These are phyloP conservation scores for Candolleomyces eurysporus DNA, from an alignment of 768 basidiomycete species.

Conservation along the genomic window DNA sequence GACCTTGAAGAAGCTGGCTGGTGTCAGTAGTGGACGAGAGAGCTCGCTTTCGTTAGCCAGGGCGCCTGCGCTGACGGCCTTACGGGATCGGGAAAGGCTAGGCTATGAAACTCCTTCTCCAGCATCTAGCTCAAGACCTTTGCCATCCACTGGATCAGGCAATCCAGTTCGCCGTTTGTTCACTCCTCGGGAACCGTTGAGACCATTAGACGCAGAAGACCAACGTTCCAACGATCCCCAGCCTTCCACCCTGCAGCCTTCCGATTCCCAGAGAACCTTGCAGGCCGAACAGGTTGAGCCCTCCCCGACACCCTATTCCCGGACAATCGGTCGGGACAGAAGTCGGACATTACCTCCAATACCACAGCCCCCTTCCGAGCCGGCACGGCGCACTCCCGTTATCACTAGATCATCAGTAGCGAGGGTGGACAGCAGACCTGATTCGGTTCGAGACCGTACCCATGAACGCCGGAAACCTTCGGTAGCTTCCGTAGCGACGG, in stretches of 20 bases:
- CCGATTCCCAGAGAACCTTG: conserved; percentile 42
- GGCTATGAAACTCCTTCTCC: conserved; percentile 22
- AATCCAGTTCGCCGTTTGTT: conserved; percentile 47
- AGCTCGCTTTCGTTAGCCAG: conserved; percentile 1
- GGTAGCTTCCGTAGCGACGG: conserved; percentile 34
- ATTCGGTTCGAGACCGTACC: conserved; percentile 9
- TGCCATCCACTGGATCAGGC: conserved; percentile 8
- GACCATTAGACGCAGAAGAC: conserved; percentile 31
- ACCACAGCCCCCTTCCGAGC: conserved; percentile 61
- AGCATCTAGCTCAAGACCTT: conserved; percentile 13
- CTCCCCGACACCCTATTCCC: conserved; percentile 11
- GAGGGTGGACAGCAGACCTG: conserved; percentile 9
- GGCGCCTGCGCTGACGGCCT: neutral
- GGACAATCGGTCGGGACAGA: conserved; percentile 38
- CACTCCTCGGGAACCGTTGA: conserved; percentile 53
- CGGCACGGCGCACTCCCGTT: conserved; percentile 24
- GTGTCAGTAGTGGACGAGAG: conserved; percentile 21
- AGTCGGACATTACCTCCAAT: conserved; percentile 50
- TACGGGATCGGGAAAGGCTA: conserved; percentile 18
- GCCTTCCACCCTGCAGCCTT: neutral
- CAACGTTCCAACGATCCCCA: neutral
- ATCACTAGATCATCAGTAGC: neutral
- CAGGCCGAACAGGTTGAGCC: conserved; percentile 20
- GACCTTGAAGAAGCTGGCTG: conserved; percentile 19
- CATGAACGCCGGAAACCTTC: conserved; percentile 29